Percentiles rank a stretch among this genome's conserved stretches.
Evolutionary conservation across 2,329 filamentous ascomycete genomes (phyloP).

Genomic region (Polytolypa hystricis): DNA sequence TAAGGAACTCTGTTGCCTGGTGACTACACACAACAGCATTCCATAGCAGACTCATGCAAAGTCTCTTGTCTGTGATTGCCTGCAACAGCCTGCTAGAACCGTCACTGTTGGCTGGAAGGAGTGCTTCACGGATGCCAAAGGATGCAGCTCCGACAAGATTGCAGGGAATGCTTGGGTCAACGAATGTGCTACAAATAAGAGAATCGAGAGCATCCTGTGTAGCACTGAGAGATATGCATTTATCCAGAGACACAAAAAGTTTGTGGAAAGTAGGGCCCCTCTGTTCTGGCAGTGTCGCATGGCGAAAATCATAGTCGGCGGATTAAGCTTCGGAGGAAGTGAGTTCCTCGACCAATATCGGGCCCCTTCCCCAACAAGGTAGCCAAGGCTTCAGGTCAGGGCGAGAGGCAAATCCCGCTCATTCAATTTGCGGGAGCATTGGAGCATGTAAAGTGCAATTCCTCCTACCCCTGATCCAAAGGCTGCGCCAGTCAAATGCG

Average conservation of each 20-base stretch:
- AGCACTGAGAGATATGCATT: constrained; percentile 14
- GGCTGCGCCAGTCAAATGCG: too few species aligned
- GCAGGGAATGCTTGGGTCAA: constrained; percentile 16
- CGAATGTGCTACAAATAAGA: constrained; percentile 16
- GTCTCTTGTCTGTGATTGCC: constrained; percentile 4
- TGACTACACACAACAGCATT: constrained; percentile 7
- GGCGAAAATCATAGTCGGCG: constrained; percentile 7
- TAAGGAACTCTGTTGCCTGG: constrained; percentile 4
- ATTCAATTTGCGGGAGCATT: too few species aligned
- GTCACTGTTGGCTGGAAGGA: constrained; percentile 6
- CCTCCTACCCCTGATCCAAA: too few species aligned
- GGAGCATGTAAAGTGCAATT: too few species aligned
- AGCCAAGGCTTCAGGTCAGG: too few species aligned
- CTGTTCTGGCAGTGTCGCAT: not conserved
- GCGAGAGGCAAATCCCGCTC: too few species aligned
- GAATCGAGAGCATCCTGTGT: constrained; percentile 16
- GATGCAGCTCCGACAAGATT: constrained; percentile 14
- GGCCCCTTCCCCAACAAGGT: too few species aligned
- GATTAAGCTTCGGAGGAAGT: constrained; percentile 8
- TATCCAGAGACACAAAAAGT: constrained; percentile 12
- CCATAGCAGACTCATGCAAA: constrained; percentile 9
- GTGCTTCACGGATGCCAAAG: constrained; percentile 11
- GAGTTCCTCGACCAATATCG: constrained; percentile 10
- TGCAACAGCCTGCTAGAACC: constrained; percentile 4
- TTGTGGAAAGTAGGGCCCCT: constrained; percentile 4